These are phyloP conservation scores for Hericium erinaceus DNA, from an alignment of 768 basidiomycete genomes.

Conservation along the genomic window DNA sequence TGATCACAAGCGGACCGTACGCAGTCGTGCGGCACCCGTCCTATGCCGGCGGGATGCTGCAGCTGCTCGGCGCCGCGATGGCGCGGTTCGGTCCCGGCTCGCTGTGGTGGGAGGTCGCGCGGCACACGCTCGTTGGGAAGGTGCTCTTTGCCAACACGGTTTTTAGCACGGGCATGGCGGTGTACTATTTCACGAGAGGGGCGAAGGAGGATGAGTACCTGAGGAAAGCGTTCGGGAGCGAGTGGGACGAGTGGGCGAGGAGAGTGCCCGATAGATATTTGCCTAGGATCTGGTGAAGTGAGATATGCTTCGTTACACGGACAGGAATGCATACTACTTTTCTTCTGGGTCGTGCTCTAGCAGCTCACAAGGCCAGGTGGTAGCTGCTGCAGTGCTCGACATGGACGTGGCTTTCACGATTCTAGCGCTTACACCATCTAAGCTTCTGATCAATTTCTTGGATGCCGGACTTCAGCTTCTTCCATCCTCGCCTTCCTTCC, in stretches of 20 bases:
- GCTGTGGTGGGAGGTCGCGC: background rate
- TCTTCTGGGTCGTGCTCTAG: too few species aligned
- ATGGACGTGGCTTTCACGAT: too few species aligned
- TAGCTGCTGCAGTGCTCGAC: too few species aligned
- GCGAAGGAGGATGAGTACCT: background rate
- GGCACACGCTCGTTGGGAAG: background rate
- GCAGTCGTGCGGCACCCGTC: background rate
- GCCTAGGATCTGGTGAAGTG: background rate
- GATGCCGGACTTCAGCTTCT: too few species aligned
- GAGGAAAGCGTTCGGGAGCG: background rate
- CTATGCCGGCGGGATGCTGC: conserved; percentile 3
- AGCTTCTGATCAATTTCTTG: too few species aligned
- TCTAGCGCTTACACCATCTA: too few species aligned
- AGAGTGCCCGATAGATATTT: background rate
- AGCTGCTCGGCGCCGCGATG: background rate
- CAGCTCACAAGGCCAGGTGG: too few species aligned
- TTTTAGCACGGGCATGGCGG: background rate
- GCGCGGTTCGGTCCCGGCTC: background rate
- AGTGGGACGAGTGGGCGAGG: background rate
- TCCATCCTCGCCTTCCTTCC: too few species aligned
- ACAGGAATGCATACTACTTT: too few species aligned
- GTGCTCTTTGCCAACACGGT: too few species aligned
- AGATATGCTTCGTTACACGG: too few species aligned
- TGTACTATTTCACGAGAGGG: background rate
- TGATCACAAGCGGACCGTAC: background rate